These are phyloP conservation scores for Elaeagnus macrophylla DNA, from an alignment of 306 rosid species.

Conservation along the genomic window DNA sequence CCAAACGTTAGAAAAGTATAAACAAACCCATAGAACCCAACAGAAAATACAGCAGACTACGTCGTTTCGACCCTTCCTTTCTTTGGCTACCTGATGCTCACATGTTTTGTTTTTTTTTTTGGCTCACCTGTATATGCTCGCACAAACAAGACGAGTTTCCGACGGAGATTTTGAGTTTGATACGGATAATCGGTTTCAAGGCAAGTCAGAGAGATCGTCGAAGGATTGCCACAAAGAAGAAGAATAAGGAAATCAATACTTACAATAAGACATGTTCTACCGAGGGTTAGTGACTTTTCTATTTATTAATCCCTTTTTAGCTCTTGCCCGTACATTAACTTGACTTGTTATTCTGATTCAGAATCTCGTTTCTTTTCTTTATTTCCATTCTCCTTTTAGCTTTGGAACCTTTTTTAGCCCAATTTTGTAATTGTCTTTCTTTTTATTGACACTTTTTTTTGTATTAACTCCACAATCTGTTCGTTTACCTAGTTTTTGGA, in stretches of 20 bases:
- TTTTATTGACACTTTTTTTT: no score
- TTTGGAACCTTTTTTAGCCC: slow-evolving; percentile 6
- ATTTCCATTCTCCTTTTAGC: neutral
- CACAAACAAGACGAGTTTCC: neutral
- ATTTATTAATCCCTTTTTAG: no score
- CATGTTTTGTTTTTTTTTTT: neutral
- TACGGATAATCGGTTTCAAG: neutral
- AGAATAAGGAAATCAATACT: neutral
- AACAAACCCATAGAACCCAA: no score
- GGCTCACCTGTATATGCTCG: neutral
- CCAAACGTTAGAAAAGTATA: no score
- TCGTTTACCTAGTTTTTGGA: neutral
- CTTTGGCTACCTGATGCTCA: neutral
- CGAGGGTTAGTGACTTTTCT: slow-evolving; percentile 34
- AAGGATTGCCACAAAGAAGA: neutral
- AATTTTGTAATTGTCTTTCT: neutral
- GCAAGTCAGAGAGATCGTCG: neutral
- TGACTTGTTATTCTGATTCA: slow-evolving; percentile 4
- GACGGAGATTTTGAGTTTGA: neutral
- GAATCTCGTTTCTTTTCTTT: neutral
- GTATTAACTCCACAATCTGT: neutral
- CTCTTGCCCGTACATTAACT: no score
- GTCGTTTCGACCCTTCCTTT: no score
- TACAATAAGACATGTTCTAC: slow-evolving; percentile 27
- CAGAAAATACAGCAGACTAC: no score